Conservation (phyloP, 2,329 filamentous ascomycete genomes). For the Ophiosphaerella narmari region DNA sequence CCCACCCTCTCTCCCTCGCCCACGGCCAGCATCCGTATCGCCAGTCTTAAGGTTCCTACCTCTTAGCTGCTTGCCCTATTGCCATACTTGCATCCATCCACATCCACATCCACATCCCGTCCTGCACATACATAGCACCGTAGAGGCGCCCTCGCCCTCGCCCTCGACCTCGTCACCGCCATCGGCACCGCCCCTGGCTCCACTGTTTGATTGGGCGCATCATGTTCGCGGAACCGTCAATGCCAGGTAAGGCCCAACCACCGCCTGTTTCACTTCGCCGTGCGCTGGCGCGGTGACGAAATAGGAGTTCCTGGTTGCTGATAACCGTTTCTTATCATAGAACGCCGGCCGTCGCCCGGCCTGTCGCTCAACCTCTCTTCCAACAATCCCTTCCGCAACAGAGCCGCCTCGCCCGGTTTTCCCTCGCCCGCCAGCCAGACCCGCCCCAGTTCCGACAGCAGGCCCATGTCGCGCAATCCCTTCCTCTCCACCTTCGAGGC, state of each 20-base stretch:
- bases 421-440: conserved; percentile 49
- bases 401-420: conserved; percentile 63
- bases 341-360: conserved; percentile 56
- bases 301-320: conserved; percentile 22
- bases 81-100: too few relatives aligned
- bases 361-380: conserved; percentile 69
- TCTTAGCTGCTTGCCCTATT: too few relatives aligned
- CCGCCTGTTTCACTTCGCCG: conserved; percentile 45
- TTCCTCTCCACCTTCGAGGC: conserved; percentile 67
- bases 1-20: not conserved
- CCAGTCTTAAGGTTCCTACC: conserved; percentile 29
- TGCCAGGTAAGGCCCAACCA: conserved; percentile 47
- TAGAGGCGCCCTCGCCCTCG: too few relatives aligned
- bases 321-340: conserved; percentile 42
- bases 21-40: conserved; percentile 33
- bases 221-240: conserved; percentile 49
- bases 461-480: conserved; percentile 73
- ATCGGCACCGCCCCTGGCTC: conserved; percentile 26
- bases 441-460: conserved; percentile 58
- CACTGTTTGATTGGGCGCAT: conserved; percentile 44
- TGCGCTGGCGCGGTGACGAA: conserved; percentile 34
- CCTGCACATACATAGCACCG: too few relatives aligned
- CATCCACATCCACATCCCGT: too few relatives aligned
- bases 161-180: not conserved
- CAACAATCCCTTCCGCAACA: conserved; percentile 82